Base-by-base conservation (phyloP, 768 basidiomycete species). In the Gelatoporia subvermispora region DNA sequence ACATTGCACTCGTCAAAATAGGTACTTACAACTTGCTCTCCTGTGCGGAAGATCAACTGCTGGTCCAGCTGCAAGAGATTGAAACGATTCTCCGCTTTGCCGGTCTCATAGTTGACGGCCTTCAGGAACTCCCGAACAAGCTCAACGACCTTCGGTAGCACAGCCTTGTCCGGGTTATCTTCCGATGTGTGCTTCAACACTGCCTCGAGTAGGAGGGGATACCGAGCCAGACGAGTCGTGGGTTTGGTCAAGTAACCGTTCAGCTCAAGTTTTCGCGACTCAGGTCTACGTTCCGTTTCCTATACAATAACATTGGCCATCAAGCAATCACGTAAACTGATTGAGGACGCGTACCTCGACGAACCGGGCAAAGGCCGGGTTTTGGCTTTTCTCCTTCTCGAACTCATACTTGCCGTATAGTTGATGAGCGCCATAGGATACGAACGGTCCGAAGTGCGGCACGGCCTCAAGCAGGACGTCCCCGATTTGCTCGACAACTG, bases 191-290 rank as follows among this genome's bases (percentile, higher is more conserved):
- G 83, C 67, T 97, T 98, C 48, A 87, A 70, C 10, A 96, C 90
- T 15, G 91, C 94, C 56, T 91, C 93, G 24, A 99, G 75, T 2
- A 98, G 72, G 2, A 99, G 76, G 7, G 96, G 96, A 65, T 98
- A 98, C 54, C 96, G 77, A n/a, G 95, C 96, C 22, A 99, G 75
- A 58, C 96, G 85, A 4, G 96, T 98, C 2, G 96, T 98, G 1
- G 96, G 96, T 66, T 97, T 98, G 7, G 96, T 99, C 35, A 99
- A 73, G 66, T 98, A 99, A 1, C 92, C 96, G 64, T 99, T 99
- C 42, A 99, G 71, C 67, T 99, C 96, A 31, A 98, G 79, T 68
- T 97, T 98, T 23, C 95, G 79, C 8, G 94, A 97, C 64, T 96
- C 93, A 0, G 94, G 94, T 17, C 88, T 72, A 17, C 96, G 86